Evolutionary conservation across 2,329 filamentous ascomycete species (phyloP).

Genomic region (Diaporthe citri): DNA sequence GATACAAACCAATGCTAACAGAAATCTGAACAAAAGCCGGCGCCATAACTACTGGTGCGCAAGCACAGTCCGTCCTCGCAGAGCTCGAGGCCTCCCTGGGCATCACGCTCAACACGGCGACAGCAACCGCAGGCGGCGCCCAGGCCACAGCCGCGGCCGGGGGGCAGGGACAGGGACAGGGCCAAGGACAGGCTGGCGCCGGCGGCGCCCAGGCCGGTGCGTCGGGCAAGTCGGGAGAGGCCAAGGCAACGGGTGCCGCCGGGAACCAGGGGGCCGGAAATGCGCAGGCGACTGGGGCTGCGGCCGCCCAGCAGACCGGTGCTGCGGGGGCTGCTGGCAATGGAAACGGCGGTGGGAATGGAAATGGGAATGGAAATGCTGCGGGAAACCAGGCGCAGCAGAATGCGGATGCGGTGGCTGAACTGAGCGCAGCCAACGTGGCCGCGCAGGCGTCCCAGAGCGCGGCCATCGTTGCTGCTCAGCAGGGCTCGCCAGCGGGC

Average conservation of each 20-base stretch:
- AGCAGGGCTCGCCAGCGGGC: constrained; percentile 20
- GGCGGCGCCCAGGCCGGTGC: constrained; percentile 8
- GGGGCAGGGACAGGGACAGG: background rate
- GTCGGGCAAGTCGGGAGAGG: background rate
- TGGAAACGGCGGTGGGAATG: background rate
- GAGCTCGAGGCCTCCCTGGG: constrained; percentile 15
- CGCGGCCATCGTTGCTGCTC: constrained; percentile 18
- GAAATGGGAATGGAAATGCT: background rate
- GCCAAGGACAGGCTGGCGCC: background rate
- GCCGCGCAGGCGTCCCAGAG: constrained; percentile 27
- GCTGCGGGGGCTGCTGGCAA: background rate
- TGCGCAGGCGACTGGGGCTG: background rate
- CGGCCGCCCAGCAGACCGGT: background rate
- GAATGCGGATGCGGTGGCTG: constrained; percentile 20
- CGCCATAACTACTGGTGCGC: background rate
- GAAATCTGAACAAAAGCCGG: background rate
- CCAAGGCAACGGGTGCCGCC: background rate
- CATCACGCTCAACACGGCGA: constrained; percentile 7
- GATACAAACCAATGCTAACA: background rate
- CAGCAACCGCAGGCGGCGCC: background rate
- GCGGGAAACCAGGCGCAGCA: background rate
- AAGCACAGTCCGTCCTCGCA: constrained; percentile 8
- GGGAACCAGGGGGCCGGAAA: background rate
- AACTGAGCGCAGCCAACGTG: constrained; percentile 12
- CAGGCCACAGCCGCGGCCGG: background rate